A percentile compares a stretch with the other conserved stretches of the same genome.
Conservation (phyloP, 306 rosid genomes). For the Leucaena leucocephala region DNA sequence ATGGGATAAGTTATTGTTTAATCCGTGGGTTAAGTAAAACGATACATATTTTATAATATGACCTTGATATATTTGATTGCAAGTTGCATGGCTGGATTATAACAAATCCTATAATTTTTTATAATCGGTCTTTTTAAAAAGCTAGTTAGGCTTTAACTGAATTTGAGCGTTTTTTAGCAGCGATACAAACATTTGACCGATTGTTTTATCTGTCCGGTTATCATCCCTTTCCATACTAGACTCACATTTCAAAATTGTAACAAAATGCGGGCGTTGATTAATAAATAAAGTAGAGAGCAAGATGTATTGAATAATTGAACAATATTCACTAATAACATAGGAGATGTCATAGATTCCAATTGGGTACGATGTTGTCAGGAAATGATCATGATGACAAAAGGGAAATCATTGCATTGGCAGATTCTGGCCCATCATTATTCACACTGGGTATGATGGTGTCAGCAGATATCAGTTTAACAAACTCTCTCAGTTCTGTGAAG, state of each 20-base stretch:
- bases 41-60: neutral
- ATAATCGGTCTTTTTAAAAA: neutral
- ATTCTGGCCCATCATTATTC: slow-evolving; percentile 80
- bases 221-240: neutral
- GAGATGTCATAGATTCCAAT: slow-evolving; percentile 1
- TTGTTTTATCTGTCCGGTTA: neutral
- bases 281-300: neutral
- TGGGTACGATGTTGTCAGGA: slow-evolving; percentile 20
- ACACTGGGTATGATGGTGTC: slow-evolving; percentile 84
- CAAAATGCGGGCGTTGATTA: neutral
- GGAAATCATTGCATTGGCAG: slow-evolving; percentile 75
- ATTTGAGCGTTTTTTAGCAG: neutral
- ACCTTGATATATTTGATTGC: neutral
- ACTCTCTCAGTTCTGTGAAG: slow-evolving; percentile 82
- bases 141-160: neutral
- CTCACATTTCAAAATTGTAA: neutral
- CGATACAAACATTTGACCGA: neutral
- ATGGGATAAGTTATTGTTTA: neutral
- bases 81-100: neutral
- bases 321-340: slow-evolving; percentile 4
- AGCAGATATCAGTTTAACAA: slow-evolving; percentile 78
- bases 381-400: slow-evolving; percentile 60
- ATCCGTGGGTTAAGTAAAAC: neutral
- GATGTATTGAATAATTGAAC: neutral
- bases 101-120: neutral